These are phyloP conservation scores for Withania somnifera DNA, from an alignment of 305 asterid species.

Conservation along the genomic window DNA sequence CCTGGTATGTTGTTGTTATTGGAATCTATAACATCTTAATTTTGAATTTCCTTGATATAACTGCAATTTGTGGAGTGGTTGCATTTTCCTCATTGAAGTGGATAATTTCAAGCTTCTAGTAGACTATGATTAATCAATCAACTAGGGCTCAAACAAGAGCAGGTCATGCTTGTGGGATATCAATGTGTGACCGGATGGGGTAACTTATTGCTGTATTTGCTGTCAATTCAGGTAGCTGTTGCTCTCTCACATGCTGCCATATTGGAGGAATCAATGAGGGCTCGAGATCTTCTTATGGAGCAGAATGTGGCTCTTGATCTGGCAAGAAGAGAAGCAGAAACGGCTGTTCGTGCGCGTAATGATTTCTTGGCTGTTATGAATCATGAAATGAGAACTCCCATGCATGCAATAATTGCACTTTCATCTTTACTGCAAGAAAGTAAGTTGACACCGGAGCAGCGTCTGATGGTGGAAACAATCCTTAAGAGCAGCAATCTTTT, in stretches of 20 bases:
- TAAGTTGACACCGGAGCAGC: slow-evolving; percentile 88
- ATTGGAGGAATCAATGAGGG: slow-evolving; percentile 94
- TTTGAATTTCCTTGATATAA: neutral
- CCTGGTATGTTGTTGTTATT: too few species aligned
- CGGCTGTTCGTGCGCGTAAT: slow-evolving; percentile 84
- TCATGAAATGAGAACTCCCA: slow-evolving; percentile 98
- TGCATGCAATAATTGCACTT: slow-evolving; percentile 93
- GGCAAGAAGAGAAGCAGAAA: slow-evolving; percentile 91
- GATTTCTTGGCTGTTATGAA: slow-evolving; percentile 93
- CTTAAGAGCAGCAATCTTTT: slow-evolving; percentile 93
- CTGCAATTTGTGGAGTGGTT: neutral
- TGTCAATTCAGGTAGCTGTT: slow-evolving; percentile 68
- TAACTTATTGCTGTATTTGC: neutral
- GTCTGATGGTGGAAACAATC: slow-evolving; percentile 93
- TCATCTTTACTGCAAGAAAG: slow-evolving; percentile 88
- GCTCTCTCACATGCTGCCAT: slow-evolving; percentile 98
- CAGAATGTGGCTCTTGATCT: slow-evolving; percentile 84
- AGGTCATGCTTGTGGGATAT: neutral
- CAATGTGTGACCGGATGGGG: neutral
- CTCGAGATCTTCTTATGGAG: slow-evolving; percentile 82
- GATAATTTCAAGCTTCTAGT: neutral
- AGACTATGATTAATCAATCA: neutral
- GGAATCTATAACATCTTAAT: neutral
- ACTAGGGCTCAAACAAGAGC: neutral
- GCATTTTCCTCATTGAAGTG: neutral